A percentile compares a stretch with the other conserved stretches of the same genome.
phyloP scores from a whole-genome alignment of 192 early-diverging fungal genomes.

The Coemansia sp. region DNA sequence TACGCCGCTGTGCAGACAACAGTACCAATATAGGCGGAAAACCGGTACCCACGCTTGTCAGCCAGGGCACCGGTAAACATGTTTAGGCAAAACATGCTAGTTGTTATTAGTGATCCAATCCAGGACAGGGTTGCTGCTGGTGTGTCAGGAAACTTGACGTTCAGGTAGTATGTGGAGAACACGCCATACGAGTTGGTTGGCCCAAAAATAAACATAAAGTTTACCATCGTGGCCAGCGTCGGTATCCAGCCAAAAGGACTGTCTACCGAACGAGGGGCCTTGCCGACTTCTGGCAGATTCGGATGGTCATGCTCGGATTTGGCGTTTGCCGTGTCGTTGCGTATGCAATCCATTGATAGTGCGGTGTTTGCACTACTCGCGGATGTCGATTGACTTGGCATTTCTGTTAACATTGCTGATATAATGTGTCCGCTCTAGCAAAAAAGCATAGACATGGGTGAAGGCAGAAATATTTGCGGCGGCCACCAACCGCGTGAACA shows the following conservation, averaged over 20 bases:
- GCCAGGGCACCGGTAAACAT: slow-evolving; percentile 29
- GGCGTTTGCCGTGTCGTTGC: no score
- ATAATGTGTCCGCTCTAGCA: no score
- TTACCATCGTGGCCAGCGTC: slow-evolving; percentile 14
- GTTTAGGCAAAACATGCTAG: slow-evolving; percentile 23
- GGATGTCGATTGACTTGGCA: no score
- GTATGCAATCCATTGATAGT: no score
- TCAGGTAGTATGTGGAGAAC: slow-evolving; percentile 44
- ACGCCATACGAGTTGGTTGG: slow-evolving; percentile 43
- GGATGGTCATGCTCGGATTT: no score
- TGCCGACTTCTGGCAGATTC: neutral
- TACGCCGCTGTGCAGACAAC: slow-evolving; percentile 20
- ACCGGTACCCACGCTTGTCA: slow-evolving; percentile 25
- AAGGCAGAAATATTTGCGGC: no score
- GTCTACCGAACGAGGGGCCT: slow-evolving; percentile 8
- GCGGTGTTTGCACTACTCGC: no score
- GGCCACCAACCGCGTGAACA: no score
- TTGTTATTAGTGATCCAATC: slow-evolving; percentile 37
- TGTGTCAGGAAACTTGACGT: slow-evolving; percentile 9
- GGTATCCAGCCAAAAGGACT: slow-evolving; percentile 32
- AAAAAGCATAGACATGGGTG: no score
- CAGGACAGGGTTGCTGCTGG: slow-evolving; percentile 31
- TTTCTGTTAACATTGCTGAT: no score
- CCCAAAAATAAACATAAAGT: slow-evolving; percentile 37
- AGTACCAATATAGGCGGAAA: slow-evolving; percentile 24